A percentile compares a stretch with the other conserved stretches of the same genome.
Conservation (phyloP, 805 yeast species). For the Blastobotrys chiropterorum region DNA sequence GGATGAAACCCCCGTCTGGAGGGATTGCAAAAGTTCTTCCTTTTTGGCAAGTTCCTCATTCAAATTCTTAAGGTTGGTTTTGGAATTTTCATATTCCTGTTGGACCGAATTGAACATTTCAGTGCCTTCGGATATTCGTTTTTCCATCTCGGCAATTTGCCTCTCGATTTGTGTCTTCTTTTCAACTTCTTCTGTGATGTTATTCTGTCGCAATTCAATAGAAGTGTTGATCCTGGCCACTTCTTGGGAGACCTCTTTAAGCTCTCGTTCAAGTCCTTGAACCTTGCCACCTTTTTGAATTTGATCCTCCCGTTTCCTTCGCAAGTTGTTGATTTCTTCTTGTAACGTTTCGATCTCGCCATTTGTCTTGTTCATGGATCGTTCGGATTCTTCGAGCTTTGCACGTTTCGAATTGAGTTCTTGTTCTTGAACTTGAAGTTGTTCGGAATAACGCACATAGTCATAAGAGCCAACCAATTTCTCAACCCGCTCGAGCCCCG, state of each 20-base stretch:
- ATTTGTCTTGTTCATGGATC: slow-evolving; percentile 40
- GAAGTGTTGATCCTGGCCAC: slow-evolving; percentile 65
- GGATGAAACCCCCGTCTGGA: slow-evolving; percentile 85
- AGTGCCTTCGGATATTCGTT: slow-evolving; percentile 23
- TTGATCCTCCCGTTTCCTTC: slow-evolving; percentile 49
- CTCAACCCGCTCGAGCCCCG: slow-evolving; percentile 69
- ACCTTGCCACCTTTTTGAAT: slow-evolving; percentile 53
- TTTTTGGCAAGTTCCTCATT: slow-evolving; percentile 49
- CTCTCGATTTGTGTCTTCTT: slow-evolving; percentile 32
- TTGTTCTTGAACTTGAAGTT: slow-evolving; percentile 37
- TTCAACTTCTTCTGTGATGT: slow-evolving; percentile 46
- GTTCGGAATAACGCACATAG: slow-evolving; percentile 41
- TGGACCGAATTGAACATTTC: slow-evolving; percentile 39
- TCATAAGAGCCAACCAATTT: slow-evolving; percentile 75
- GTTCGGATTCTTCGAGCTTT: slow-evolving; percentile 36
- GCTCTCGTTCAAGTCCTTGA: slow-evolving; percentile 52
- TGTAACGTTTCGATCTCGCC: slow-evolving; percentile 54
- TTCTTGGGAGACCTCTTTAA: slow-evolving; percentile 52
- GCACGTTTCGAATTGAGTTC: slow-evolving; percentile 9
- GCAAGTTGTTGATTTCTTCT: slow-evolving; percentile 53
- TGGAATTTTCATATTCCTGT: slow-evolving; percentile 39
- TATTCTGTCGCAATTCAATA: slow-evolving; percentile 51
- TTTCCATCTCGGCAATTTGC: slow-evolving; percentile 33
- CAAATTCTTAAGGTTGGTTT: slow-evolving; percentile 38
- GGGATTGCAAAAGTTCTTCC: slow-evolving; percentile 73